phyloP scores from a whole-genome alignment of 768 basidiomycete species.

The Lactifluus echinatus region DNA sequence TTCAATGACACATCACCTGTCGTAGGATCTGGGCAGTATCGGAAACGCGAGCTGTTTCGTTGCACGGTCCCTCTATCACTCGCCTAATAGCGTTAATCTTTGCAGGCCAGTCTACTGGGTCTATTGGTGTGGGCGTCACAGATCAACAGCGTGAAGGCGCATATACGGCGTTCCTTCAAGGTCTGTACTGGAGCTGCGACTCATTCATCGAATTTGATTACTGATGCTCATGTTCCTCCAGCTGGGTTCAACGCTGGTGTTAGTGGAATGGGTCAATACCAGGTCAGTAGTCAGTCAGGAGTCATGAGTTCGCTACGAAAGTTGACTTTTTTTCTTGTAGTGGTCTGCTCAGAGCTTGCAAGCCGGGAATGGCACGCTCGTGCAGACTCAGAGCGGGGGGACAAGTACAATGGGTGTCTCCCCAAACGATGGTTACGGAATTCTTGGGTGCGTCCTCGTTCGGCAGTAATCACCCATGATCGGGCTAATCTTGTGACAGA shows the following conservation, averaged over 20 bases:
- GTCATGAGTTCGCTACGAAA: neutral
- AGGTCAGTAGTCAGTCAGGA: slow-evolving; percentile 2
- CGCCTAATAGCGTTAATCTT: neutral
- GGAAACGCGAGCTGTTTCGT: slow-evolving; percentile 6
- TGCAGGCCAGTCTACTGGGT: slow-evolving; percentile 7
- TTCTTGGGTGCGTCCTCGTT: slow-evolving; percentile 6
- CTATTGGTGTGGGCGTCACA: slow-evolving; percentile 1
- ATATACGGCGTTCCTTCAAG: slow-evolving; percentile 7
- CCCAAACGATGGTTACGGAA: slow-evolving; percentile 20
- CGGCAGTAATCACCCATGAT: neutral
- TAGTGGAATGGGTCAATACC: slow-evolving; percentile 12
- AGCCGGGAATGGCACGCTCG: slow-evolving; percentile 5
- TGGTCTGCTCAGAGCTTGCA: slow-evolving; percentile 8
- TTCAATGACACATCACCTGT: slow-evolving; percentile 24
- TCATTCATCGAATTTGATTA: neutral
- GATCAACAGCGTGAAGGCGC: slow-evolving; percentile 1
- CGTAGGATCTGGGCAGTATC: neutral
- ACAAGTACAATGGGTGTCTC: slow-evolving; percentile 8
- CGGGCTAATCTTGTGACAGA: neutral
- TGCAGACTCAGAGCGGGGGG: neutral
- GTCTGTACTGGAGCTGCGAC: neutral
- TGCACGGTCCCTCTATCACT: neutral
- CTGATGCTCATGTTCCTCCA: neutral
- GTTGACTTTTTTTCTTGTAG: neutral
- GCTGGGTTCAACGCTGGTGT: slow-evolving; percentile 2